phyloP scores from a whole-genome alignment of 345 rosid genomes.

The Hibiscus mutabilis region DNA sequence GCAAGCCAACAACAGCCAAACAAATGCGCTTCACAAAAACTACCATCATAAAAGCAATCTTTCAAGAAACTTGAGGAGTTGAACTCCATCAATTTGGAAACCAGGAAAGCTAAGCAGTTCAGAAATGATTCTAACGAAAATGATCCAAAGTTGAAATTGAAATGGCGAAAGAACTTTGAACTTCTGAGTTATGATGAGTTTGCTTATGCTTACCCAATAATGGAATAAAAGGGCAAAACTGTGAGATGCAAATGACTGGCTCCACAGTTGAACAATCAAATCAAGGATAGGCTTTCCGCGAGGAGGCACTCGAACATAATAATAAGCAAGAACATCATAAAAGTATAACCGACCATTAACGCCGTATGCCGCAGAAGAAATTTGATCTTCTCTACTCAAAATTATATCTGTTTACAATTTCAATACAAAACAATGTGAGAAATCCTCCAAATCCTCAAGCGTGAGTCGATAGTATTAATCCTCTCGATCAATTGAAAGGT shows the following conservation, averaged over 20 bases:
- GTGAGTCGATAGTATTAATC: not conserved
- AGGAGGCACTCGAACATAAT: slow-evolving; percentile 56
- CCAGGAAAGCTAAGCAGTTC: not conserved
- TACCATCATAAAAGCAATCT: not conserved
- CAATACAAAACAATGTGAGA: slow-evolving; percentile 15
- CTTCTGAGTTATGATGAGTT: not conserved
- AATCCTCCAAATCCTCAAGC: not conserved
- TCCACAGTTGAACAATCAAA: slow-evolving; percentile 93
- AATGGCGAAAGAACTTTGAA: not conserved
- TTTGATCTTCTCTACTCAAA: slow-evolving; percentile 50
- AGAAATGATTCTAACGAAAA: not conserved
- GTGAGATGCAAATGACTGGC: slow-evolving; percentile 92
- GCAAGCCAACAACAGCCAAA: not conserved
- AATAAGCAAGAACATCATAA: slow-evolving; percentile 83
- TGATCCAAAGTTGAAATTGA: not conserved
- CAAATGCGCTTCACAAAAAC: not conserved
- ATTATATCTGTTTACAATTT: slow-evolving; percentile 67
- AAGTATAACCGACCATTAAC: slow-evolving; percentile 57
- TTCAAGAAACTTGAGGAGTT: not conserved
- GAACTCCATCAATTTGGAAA: not conserved
- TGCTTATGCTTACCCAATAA: slow-evolving; percentile 61
- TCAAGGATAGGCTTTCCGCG: slow-evolving; percentile 73
- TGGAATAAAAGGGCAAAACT: slow-evolving; percentile 81
- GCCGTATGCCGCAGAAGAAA: slow-evolving; percentile 36
- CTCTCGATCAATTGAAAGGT: not conserved